These are phyloP conservation scores for Pestalotiopsis fici DNA, from an alignment of 2,329 filamentous ascomycete genomes.

Conservation along the genomic window DNA sequence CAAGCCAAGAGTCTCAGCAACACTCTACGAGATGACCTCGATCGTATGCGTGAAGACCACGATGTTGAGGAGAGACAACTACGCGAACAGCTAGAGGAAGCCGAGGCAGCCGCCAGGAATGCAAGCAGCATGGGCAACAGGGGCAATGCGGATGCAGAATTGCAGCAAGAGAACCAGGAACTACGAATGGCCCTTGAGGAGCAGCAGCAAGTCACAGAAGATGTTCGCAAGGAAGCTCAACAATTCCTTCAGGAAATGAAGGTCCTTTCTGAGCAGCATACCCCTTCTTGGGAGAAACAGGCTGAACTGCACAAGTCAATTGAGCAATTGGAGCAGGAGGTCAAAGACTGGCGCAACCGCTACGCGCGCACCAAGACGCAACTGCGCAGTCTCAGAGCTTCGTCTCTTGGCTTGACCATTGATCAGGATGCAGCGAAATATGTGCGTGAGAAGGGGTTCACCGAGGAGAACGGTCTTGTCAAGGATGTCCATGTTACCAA, in stretches of 20 bases:
- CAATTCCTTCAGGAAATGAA: constrained; percentile 89
- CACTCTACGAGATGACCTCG: constrained; percentile 78
- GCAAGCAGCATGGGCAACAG: constrained; percentile 14
- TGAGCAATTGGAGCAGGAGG: constrained; percentile 75
- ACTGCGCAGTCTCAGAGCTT: constrained; percentile 76
- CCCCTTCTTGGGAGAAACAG: constrained; percentile 78
- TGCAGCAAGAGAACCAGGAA: constrained; percentile 69
- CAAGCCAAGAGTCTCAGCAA: constrained; percentile 77
- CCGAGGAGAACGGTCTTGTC: constrained; percentile 73
- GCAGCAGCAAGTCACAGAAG: constrained; percentile 81
- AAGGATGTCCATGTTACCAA: constrained; percentile 92
- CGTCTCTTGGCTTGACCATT: constrained; percentile 72
- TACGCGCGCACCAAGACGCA: constrained; percentile 90
- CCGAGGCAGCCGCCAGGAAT: constrained; percentile 35
- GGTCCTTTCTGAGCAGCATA: constrained; percentile 77
- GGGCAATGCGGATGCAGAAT: constrained; percentile 48
- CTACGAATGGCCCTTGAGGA: constrained; percentile 66
- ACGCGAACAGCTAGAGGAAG: constrained; percentile 62
- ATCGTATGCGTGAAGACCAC: constrained; percentile 70
- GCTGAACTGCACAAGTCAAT: constrained; percentile 76
- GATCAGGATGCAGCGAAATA: constrained; percentile 71
- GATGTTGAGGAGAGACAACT: constrained; percentile 63
- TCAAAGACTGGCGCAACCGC: constrained; percentile 86
- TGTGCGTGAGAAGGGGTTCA: constrained; percentile 66
- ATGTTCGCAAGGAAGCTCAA: constrained; percentile 82